Conservation (phyloP, 2,329 filamentous ascomycete genomes). For the Mycogone perniciosa region DNA sequence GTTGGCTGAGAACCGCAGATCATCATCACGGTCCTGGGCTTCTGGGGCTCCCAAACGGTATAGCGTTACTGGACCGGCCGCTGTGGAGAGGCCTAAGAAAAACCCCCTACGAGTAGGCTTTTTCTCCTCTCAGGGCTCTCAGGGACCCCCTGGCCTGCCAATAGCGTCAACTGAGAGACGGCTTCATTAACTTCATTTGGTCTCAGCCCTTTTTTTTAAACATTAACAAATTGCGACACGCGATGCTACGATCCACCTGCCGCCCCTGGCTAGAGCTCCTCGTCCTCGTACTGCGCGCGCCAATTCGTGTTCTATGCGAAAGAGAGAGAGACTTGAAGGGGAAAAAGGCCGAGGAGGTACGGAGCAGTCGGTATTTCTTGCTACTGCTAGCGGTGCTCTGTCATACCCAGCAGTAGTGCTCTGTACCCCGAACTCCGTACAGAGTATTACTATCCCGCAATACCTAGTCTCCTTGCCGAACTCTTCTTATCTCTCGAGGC, state of each 20-base stretch:
- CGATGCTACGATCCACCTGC: constrained; percentile 11
- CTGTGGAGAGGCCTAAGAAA: background rate
- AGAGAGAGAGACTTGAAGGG: background rate
- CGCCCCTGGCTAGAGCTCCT: background rate
- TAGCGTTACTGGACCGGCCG: constrained; percentile 4
- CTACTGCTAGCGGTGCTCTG: background rate
- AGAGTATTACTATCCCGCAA: background rate
- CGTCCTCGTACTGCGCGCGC: background rate
- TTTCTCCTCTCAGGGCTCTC: background rate
- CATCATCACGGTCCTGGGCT: background rate
- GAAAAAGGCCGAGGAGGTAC: background rate
- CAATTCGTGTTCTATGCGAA: background rate
- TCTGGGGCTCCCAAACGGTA: constrained; percentile 2
- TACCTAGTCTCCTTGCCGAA: no score
- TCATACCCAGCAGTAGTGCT: background rate
- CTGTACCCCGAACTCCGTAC: background rate
- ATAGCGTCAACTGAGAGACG: constrained; percentile 8
- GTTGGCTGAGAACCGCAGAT: background rate
- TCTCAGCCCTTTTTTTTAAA: background rate
- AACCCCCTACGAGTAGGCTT: background rate
- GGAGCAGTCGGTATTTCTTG: background rate
- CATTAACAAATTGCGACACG: constrained; percentile 11
- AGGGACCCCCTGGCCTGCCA: background rate
- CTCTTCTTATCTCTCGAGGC: background rate
- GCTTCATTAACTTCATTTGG: constrained; percentile 1